These are phyloP conservation scores for Phanerochaete sordida DNA, from an alignment of 768 basidiomycete genomes.

Conservation along the genomic window DNA sequence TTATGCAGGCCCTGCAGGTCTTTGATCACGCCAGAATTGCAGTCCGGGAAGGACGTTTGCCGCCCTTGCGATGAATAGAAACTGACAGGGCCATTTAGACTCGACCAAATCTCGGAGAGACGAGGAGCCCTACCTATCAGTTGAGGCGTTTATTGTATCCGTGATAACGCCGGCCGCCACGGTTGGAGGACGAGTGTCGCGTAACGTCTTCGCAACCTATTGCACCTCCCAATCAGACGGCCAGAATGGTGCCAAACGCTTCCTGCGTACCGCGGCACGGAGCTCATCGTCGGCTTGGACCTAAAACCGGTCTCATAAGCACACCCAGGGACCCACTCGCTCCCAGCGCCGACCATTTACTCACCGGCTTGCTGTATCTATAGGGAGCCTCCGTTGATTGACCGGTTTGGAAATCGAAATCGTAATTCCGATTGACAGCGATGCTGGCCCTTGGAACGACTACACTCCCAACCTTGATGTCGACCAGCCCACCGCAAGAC, in stretches of 20 bases:
- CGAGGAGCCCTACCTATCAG: conserved; percentile 57
- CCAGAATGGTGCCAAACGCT: neutral
- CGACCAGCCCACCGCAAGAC: conserved; percentile 70
- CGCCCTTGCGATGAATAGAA: conserved; percentile 88
- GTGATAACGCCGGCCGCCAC: conserved; percentile 35
- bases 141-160: conserved; percentile 65
- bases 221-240: conserved; percentile 5
- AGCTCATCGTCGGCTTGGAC: conserved; percentile 57
- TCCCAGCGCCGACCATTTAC: conserved; percentile 14
- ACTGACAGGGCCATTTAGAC: conserved; percentile 32
- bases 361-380: conserved; percentile 62
- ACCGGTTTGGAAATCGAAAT: conserved; percentile 63
- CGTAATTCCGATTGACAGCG: conserved; percentile 70
- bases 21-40: conserved; percentile 62
- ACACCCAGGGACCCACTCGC: conserved; percentile 9
- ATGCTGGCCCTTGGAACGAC: conserved; percentile 67
- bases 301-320: conserved; percentile 29
- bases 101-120: conserved; percentile 10
- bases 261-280: conserved; percentile 41
- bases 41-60: conserved; percentile 75
- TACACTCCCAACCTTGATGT: conserved; percentile 73
- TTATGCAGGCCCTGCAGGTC: conserved; percentile 45
- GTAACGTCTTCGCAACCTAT: conserved; percentile 29
- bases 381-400: conserved; percentile 50
- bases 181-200: conserved; percentile 38